phyloP scores from a whole-genome alignment of 805 yeast species.

The Cyberlindnera maclurae region DNA sequence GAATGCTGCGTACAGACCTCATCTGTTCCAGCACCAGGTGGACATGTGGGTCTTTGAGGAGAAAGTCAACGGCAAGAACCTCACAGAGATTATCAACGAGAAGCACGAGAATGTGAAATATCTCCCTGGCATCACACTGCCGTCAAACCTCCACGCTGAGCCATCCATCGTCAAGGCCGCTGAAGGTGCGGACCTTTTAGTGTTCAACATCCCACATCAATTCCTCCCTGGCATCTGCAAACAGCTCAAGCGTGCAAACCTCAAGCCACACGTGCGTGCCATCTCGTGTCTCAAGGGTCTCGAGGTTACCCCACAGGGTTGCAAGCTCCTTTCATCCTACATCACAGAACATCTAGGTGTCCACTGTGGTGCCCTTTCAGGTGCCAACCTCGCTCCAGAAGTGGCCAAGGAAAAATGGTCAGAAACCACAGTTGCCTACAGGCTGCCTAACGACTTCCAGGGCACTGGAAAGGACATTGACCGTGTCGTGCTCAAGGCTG shows the following conservation, averaged over 20 bases:
- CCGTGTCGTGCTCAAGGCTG: slow-evolving; percentile 59
- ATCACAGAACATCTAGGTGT: slow-evolving; percentile 77
- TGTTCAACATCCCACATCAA: slow-evolving; percentile 97
- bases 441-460: slow-evolving; percentile 52
- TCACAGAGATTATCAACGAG: slow-evolving; percentile 86
- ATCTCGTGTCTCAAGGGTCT: slow-evolving; percentile 90
- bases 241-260: slow-evolving; percentile 64
- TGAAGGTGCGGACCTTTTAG: slow-evolving; percentile 73
- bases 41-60: slow-evolving; percentile 98
- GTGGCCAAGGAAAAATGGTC: slow-evolving; percentile 95
- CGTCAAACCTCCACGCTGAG: slow-evolving; percentile 79
- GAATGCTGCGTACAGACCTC: slow-evolving; percentile 65
- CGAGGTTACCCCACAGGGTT: slow-evolving; percentile 79
- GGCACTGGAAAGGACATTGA: slow-evolving; percentile 50
- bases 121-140: slow-evolving; percentile 82
- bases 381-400: slow-evolving; percentile 96
- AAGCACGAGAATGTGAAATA: slow-evolving; percentile 92
- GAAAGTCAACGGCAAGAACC: slow-evolving; percentile 54
- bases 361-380: slow-evolving; percentile 93
- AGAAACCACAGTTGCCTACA: slow-evolving; percentile 94
- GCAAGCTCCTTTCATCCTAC: slow-evolving; percentile 72
- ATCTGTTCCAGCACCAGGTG: slow-evolving; percentile 64
- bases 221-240: slow-evolving; percentile 72
- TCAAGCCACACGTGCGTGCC: slow-evolving; percentile 69
- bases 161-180: slow-evolving; percentile 78